phyloP scores from a whole-genome alignment of 2,329 filamentous ascomycete genomes.

The Paracorniculantispora psalliotae region DNA sequence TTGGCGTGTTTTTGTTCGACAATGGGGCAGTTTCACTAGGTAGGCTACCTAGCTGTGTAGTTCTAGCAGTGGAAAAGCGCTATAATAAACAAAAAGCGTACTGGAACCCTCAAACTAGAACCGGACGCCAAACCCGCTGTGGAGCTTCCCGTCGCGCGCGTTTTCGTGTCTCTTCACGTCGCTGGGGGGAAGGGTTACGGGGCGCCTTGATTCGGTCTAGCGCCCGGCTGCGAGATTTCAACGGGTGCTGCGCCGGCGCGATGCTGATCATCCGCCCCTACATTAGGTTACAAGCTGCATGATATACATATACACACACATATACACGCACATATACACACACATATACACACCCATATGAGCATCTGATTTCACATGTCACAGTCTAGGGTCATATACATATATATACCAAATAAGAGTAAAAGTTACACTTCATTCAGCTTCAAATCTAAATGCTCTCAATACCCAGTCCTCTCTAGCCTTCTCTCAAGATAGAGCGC shows the following conservation, averaged over 20 bases:
- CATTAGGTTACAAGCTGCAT: background rate
- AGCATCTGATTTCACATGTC: background rate
- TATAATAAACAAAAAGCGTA: background rate
- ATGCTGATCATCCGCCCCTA: background rate
- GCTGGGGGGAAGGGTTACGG: background rate
- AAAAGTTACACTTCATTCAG: no score
- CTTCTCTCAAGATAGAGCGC: background rate
- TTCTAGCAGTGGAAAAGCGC: no score
- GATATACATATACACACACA: background rate
- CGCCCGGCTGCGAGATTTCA: background rate
- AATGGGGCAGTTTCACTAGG: background rate
- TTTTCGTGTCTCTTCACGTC: slow-evolving; percentile 12
- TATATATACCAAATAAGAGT: no score
- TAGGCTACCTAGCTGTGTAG: no score
- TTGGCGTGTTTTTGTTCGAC: background rate
- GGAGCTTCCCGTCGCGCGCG: slow-evolving; percentile 10
- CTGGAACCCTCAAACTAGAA: background rate
- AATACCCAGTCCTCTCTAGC: background rate
- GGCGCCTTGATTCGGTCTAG: background rate
- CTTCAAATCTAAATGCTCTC: no score
- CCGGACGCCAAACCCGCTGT: background rate
- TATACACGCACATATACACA: no score
- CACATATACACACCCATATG: no score
- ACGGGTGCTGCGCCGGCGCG: background rate
- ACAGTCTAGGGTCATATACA: no score